These are phyloP conservation scores for Gynandropsis gynandra DNA, from an alignment of 345 rosid genomes.

Conservation along the genomic window DNA sequence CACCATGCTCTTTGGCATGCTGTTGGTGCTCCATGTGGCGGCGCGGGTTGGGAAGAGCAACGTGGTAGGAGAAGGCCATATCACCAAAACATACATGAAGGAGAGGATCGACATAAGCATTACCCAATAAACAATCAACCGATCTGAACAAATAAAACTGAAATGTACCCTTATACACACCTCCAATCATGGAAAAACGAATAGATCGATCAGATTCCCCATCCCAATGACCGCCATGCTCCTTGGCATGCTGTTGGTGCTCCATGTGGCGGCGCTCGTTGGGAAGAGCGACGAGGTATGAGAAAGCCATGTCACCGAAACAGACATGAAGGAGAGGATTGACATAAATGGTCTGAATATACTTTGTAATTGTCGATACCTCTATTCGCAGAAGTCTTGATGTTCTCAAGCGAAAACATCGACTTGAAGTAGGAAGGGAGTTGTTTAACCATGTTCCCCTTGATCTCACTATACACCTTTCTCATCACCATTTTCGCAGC, in stretches of 20 bases:
- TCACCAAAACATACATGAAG: slow-evolving; percentile 68
- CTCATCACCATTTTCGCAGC: slow-evolving; percentile 79
- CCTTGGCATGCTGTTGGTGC: slow-evolving; percentile 77
- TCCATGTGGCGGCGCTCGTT: slow-evolving; percentile 91
- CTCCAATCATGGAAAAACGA: slow-evolving; percentile 4
- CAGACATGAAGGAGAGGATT: slow-evolving; percentile 71
- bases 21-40: slow-evolving; percentile 88
- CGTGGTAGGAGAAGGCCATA: slow-evolving; percentile 67
- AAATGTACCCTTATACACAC: slow-evolving; percentile 13
- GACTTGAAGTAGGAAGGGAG: slow-evolving; percentile 64
- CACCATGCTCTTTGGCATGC: slow-evolving; percentile 68
- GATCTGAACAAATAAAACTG: too few species aligned
- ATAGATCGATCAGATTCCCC: slow-evolving; percentile 4
- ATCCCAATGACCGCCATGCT: slow-evolving; percentile 59
- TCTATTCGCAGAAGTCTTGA: slow-evolving; percentile 45
- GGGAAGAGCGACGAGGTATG: slow-evolving; percentile 84
- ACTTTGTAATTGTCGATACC: slow-evolving; percentile 71
- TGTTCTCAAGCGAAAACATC: slow-evolving; percentile 40
- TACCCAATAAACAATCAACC: too few species aligned
- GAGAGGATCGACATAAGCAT: slow-evolving; percentile 64
- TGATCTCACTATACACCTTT: slow-evolving; percentile 59
- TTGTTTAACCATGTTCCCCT: slow-evolving; percentile 70
- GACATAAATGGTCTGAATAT: slow-evolving; percentile 69
- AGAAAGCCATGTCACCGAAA: slow-evolving; percentile 64
- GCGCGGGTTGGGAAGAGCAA: slow-evolving; percentile 87